Evolutionary conservation across 257 asterid species (phyloP).

Genomic region (Voacanga thouarsii): DNA sequence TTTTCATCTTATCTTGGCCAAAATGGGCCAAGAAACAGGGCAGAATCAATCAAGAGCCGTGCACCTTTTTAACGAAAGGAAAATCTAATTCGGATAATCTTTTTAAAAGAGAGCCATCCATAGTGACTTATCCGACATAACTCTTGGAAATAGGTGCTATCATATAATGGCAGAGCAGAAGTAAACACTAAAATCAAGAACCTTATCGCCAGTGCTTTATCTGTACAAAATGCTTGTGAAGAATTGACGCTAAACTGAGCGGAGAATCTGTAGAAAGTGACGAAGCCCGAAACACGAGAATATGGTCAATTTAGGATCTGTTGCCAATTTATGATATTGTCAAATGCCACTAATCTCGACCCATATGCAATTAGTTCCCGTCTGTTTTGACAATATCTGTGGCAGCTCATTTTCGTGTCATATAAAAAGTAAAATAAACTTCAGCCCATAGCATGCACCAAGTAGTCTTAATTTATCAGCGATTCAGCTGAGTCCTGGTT

Average conservation of each 20-base stretch:
- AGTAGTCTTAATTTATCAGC: no score
- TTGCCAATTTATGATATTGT: background rate
- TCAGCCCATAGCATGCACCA: background rate
- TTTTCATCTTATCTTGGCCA: background rate
- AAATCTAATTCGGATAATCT: no score
- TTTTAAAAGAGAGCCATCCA: conserved; percentile 6
- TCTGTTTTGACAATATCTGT: no score
- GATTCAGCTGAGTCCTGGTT: background rate
- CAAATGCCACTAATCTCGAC: background rate
- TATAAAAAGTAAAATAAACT: background rate
- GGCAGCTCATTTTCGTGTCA: background rate
- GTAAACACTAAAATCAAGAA: background rate
- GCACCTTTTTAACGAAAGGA: background rate
- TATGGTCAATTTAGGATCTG: background rate
- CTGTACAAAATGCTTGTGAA: background rate
- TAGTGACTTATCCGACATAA: background rate
- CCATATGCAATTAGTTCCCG: background rate
- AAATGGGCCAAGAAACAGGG: background rate
- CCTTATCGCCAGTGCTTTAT: background rate
- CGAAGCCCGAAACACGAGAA: background rate
- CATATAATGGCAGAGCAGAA: background rate
- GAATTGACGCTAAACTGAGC: background rate
- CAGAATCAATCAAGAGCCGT: background rate
- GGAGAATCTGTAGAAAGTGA: background rate
- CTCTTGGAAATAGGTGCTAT: background rate